A percentile compares a stretch with the other conserved stretches of the same genome.
Evolutionary conservation across 2,329 filamentous ascomycete species (phyloP).

Genomic region (Onygena corvina): DNA sequence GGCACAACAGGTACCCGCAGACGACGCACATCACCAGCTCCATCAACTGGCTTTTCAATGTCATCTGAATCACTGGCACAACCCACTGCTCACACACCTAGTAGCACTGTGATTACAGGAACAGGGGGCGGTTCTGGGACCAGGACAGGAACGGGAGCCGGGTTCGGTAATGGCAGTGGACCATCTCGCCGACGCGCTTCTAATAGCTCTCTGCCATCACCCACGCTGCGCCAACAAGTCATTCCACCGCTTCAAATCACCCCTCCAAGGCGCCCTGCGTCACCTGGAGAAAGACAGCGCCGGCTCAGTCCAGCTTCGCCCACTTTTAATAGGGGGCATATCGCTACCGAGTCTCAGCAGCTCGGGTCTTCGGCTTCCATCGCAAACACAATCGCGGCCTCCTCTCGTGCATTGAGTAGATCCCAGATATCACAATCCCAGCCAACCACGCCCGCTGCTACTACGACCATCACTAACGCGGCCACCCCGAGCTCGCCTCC

Average conservation of each 20-base stretch:
- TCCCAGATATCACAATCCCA: constrained; percentile 25
- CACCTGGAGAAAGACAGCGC: neutral
- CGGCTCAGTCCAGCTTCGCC: neutral
- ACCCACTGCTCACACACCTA: neutral
- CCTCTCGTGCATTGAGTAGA: constrained; percentile 15
- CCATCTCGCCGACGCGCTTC: constrained; percentile 6
- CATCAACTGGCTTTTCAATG: neutral
- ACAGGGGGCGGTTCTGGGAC: neutral
- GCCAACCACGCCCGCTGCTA: constrained; percentile 14
- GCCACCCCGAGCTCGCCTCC: neutral
- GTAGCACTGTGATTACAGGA: too few species aligned
- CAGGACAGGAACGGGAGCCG: too few species aligned
- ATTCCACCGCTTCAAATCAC: neutral
- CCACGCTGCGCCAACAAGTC: neutral
- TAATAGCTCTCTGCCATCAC: constrained; percentile 4
- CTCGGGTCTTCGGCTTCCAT: neutral
- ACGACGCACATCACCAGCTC: constrained; percentile 25
- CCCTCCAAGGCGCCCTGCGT: constrained; percentile 1
- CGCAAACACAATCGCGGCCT: neutral
- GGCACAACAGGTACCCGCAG: constrained; percentile 22
- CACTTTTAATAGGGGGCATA: neutral
- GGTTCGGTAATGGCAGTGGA: neutral
- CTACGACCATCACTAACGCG: neutral
- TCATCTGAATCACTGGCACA: constrained; percentile 4
- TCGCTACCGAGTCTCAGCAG: neutral